Evolutionary conservation across 768 basidiomycete species (phyloP).

Genomic region (Kwoniella mangroviensis): DNA sequence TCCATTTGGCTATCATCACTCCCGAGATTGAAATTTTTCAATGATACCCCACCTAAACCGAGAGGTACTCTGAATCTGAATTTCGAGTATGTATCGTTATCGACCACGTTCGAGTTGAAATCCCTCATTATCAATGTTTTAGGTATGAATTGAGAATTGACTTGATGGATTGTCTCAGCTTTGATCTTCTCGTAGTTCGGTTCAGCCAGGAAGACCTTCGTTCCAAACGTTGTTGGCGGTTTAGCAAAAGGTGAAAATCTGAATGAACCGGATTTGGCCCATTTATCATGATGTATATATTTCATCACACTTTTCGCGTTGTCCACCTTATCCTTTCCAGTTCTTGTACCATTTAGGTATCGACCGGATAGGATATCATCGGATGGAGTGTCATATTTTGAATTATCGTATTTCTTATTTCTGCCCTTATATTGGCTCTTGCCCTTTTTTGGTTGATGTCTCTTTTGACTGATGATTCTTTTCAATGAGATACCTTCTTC

Average conservation of each 20-base stretch:
- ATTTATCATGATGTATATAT: not conserved
- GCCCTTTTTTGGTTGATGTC: not conserved
- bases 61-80: not conserved
- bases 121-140: conserved; percentile 1
- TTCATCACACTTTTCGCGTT: not conserved
- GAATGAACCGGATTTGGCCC: not conserved
- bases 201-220: not conserved
- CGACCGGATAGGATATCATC: not conserved
- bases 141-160: not conserved
- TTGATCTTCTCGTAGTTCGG: not conserved
- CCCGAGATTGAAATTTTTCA: not conserved
- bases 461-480: not conserved
- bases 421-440: not conserved
- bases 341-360: not conserved
- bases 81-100: no score
- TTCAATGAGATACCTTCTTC: not conserved
- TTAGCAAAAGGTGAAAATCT: not conserved
- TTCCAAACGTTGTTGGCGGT: not conserved
- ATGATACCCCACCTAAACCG: no score
- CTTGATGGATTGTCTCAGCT: not conserved
- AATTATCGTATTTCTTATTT: no score
- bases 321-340: not conserved
- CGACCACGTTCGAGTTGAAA: not conserved
- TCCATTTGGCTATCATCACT: not conserved
- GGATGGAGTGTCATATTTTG: no score